A percentile compares a stretch with the other conserved stretches of the same genome.
Evolutionary conservation across 208 protist species (phyloP).

Genomic region (Crithidia sp.): DNA sequence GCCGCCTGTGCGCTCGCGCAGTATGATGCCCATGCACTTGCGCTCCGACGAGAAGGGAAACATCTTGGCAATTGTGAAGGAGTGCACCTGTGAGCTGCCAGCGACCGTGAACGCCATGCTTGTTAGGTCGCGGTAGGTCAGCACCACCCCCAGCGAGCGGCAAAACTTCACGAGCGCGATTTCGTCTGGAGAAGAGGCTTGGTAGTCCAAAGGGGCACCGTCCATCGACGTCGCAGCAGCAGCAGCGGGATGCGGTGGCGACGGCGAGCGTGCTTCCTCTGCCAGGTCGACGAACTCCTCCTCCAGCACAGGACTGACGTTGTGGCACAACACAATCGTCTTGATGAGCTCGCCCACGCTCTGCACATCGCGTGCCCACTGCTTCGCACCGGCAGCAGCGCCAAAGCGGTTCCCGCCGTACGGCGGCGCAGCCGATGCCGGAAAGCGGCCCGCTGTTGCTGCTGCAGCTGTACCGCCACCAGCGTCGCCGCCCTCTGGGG

Average conservation of each 20-base stretch:
- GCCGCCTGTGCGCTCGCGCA: slow-evolving; percentile 55
- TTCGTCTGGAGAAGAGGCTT: slow-evolving; percentile 96
- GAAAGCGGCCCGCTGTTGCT: not conserved
- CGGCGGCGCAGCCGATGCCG: not conserved
- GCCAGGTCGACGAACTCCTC: slow-evolving; percentile 31
- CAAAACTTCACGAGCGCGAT: slow-evolving; percentile 96
- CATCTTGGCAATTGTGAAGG: slow-evolving; percentile 95
- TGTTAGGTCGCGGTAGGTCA: slow-evolving; percentile 56
- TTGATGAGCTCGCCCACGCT: slow-evolving; percentile 79
- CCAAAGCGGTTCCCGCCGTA: slow-evolving; percentile 10
- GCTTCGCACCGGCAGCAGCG: slow-evolving; percentile 20
- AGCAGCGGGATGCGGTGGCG: slow-evolving; percentile 47
- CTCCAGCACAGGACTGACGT: slow-evolving; percentile 95
- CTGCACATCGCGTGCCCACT: slow-evolving; percentile 47
- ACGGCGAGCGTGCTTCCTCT: slow-evolving; percentile 33
- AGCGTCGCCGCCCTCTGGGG: not conserved
- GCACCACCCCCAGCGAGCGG: slow-evolving; percentile 71
- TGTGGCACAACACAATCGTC: slow-evolving; percentile 96
- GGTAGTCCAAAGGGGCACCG: slow-evolving; percentile 56
- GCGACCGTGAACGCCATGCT: slow-evolving; percentile 64
- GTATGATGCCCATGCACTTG: slow-evolving; percentile 99
- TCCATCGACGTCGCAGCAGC: slow-evolving; percentile 28
- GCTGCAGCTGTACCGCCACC: not conserved
- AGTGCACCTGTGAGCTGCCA: slow-evolving; percentile 25
- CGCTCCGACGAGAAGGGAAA: slow-evolving; percentile 98